phyloP scores from a whole-genome alignment of 495 filamentous ascomycete species.

The Aspergillus campestris region DNA sequence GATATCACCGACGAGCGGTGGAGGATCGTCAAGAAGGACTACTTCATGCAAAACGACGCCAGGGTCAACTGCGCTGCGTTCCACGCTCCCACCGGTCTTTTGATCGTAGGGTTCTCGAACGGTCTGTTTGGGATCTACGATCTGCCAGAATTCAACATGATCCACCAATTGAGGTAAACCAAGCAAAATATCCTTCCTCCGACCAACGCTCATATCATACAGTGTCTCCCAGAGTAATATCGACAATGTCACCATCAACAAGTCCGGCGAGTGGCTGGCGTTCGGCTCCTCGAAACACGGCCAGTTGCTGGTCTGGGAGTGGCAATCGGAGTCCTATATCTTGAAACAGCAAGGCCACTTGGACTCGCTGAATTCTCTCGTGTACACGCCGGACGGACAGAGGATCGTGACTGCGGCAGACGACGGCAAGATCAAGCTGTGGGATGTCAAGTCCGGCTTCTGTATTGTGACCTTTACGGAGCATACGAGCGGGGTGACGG shows the following conservation, averaged over 20 bases:
- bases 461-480: constrained; percentile 98
- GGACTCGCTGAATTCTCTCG: constrained; percentile 89
- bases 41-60: constrained; percentile 84
- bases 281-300: constrained; percentile 95
- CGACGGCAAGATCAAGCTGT: constrained; percentile 96
- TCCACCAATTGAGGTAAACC: constrained; percentile 65
- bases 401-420: constrained; percentile 88
- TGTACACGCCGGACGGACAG: constrained; percentile 89
- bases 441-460: constrained; percentile 94
- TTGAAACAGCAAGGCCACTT: constrained; percentile 96
- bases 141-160: constrained; percentile 91
- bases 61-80: constrained; percentile 82
- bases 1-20: constrained; percentile 59
- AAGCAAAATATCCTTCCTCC: too few relatives aligned
- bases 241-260: constrained; percentile 86
- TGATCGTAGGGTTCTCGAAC: constrained; percentile 91
- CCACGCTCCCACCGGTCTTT: constrained; percentile 73
- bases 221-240: constrained; percentile 96
- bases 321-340: constrained; percentile 99
- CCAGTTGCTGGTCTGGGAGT: constrained; percentile 95
- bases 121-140: constrained; percentile 92
- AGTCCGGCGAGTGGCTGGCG: constrained; percentile 91
- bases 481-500: constrained; percentile 91
- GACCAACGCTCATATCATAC: constrained; percentile 2
- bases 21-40: constrained; percentile 81